Conservation (phyloP, 2,329 filamentous ascomycete genomes). For the Rhynchosporium graminicola region DNA sequence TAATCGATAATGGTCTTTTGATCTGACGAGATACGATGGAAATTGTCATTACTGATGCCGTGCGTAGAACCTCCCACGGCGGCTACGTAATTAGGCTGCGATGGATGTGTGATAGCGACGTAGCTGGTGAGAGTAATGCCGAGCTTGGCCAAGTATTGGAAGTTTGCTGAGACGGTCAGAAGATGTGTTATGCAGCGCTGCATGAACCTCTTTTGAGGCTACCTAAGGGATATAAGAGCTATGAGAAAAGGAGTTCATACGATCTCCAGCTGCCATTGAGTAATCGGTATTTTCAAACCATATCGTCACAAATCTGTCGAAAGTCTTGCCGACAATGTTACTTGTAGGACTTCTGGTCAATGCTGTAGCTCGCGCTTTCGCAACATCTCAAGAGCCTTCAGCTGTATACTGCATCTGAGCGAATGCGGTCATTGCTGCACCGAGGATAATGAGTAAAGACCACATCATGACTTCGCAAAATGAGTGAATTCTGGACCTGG, state of each 20-base stretch:
- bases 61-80: conserved; percentile 67
- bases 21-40: conserved; percentile 59
- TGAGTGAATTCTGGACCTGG: neutral
- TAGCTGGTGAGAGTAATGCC: conserved; percentile 63
- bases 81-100: conserved; percentile 75
- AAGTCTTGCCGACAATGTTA: conserved; percentile 67
- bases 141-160: conserved; percentile 56
- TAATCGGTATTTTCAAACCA: conserved; percentile 75
- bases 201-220: neutral
- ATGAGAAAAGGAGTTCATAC: conserved; percentile 42
- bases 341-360: conserved; percentile 61
- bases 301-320: conserved; percentile 70
- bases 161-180: conserved; percentile 42
- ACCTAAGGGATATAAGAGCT: neutral
- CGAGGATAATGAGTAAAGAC: neutral
- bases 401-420: conserved; percentile 38
- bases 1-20: conserved; percentile 54
- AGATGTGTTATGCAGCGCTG: neutral
- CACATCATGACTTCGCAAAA: conserved; percentile 6
- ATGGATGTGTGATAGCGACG: conserved; percentile 68
- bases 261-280: conserved; percentile 61
- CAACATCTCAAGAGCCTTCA: conserved; percentile 23
- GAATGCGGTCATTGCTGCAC: conserved; percentile 31
- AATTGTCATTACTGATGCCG: conserved; percentile 67
- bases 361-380: conserved; percentile 53